Conservation (phyloP, 1,139 yeast genomes). For the Nakaseomyces delphensis region DNA sequence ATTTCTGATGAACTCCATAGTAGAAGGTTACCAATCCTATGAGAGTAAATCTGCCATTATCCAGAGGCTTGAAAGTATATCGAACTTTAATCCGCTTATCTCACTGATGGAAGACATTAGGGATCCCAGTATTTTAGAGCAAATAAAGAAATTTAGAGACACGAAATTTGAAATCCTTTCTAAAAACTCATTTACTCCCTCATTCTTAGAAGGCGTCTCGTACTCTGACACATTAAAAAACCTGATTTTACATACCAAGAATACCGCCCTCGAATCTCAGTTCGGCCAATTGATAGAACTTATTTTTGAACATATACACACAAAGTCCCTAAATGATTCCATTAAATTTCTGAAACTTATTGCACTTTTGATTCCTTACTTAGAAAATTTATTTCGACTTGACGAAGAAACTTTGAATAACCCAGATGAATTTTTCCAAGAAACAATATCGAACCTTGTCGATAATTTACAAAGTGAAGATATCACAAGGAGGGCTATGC, state of each 20-base stretch:
- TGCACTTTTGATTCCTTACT: not conserved
- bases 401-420: conserved; percentile 40
- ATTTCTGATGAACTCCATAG: conserved; percentile 14
- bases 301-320: conserved; percentile 17
- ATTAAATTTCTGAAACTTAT: conserved; percentile 24
- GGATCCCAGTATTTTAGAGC: not conserved
- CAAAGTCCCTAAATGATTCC: conserved; percentile 29
- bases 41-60: conserved; percentile 4
- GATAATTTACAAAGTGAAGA: conserved; percentile 77
- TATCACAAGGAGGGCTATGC: conserved; percentile 65
- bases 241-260: conserved; percentile 18
- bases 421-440: conserved; percentile 49
- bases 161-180: conserved; percentile 1
- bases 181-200: not conserved
- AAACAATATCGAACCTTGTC: conserved; percentile 64
- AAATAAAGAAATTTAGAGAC: conserved; percentile 2
- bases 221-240: conserved; percentile 19
- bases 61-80: conserved; percentile 1
- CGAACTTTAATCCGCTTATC: not conserved
- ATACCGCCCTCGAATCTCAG: conserved; percentile 22
- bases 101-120: conserved; percentile 1
- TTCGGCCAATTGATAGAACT: conserved; percentile 18
- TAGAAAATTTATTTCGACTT: conserved; percentile 40
- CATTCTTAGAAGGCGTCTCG: conserved; percentile 9
- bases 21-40: conserved; percentile 10